A percentile compares a stretch with the other conserved stretches of the same genome.
Conservation (phyloP, 352 stramenopile genomes). For the Pelagophyceae sp. region DNA sequence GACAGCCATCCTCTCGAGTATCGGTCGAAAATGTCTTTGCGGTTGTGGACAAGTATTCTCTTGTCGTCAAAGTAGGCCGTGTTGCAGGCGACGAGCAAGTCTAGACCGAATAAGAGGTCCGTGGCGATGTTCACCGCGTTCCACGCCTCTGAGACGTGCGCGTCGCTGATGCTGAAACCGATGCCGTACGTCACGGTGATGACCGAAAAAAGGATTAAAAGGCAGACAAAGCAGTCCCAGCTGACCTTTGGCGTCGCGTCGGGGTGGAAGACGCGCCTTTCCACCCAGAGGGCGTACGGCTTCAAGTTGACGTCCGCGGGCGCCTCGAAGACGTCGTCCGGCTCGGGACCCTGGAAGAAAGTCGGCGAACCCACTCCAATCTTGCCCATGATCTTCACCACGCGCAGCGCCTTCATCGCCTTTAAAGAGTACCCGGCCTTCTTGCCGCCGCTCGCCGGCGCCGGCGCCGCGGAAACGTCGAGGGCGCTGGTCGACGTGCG, state of each 20-base stretch:
- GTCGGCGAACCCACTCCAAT: too few species aligned
- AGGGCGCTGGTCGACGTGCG: too few species aligned
- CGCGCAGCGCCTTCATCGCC: too few species aligned
- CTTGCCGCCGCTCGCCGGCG: too few species aligned
- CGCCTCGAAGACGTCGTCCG: not conserved
- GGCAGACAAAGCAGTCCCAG: constrained; percentile 72
- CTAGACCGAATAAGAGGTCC: constrained; percentile 64
- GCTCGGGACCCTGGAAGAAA: too few species aligned
- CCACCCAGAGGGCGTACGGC: not conserved
- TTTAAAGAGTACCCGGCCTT: too few species aligned
- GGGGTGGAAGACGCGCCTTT: constrained; percentile 14
- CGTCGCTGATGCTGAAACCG: constrained; percentile 63
- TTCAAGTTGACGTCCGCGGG: not conserved
- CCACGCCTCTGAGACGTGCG: constrained; percentile 37
- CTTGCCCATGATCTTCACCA: too few species aligned
- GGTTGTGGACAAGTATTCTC: constrained; percentile 29
- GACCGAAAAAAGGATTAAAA: constrained; percentile 71
- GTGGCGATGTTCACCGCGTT: constrained; percentile 55
- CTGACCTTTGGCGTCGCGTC: constrained; percentile 23
- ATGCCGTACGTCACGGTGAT: constrained; percentile 71
- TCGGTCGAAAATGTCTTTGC: constrained; percentile 22
- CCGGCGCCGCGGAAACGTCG: too few species aligned
- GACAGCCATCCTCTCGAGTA: constrained; percentile 40
- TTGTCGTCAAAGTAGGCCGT: constrained; percentile 69
- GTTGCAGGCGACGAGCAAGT: constrained; percentile 69